phyloP scores from a whole-genome alignment of 768 basidiomycete genomes.

The Xerocomus brunneocitrinus region DNA sequence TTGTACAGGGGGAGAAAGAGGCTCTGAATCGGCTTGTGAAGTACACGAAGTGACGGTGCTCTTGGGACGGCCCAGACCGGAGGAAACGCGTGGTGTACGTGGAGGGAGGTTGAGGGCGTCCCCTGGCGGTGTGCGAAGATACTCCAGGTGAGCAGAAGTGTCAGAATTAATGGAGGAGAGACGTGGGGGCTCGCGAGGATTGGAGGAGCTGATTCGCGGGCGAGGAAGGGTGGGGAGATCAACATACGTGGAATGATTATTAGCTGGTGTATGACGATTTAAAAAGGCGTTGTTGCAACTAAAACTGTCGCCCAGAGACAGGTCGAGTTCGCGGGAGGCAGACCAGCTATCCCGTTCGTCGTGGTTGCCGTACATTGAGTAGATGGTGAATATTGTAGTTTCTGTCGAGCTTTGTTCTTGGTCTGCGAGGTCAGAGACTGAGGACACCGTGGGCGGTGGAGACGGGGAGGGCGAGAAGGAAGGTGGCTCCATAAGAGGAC shows the following conservation, averaged over 20 bases:
- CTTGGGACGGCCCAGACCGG: slow-evolving; percentile 13
- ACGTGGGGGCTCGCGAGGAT: slow-evolving; percentile 21
- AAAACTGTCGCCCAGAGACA: slow-evolving; percentile 31
- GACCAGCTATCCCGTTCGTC: slow-evolving; percentile 44
- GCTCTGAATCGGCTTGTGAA: slow-evolving; percentile 20
- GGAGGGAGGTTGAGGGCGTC: slow-evolving; percentile 23
- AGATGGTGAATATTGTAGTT: slow-evolving; percentile 77
- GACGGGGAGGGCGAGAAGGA: slow-evolving; percentile 30
- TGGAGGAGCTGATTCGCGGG: slow-evolving; percentile 15
- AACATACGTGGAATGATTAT: slow-evolving; percentile 25
- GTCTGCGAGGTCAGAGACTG: slow-evolving; percentile 24
- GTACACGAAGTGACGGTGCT: slow-evolving; percentile 28
- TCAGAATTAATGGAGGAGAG: slow-evolving; percentile 14
- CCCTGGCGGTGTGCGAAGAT: slow-evolving; percentile 14
- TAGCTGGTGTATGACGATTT: slow-evolving; percentile 16
- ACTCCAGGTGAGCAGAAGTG: slow-evolving; percentile 20
- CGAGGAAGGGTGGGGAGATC: slow-evolving; percentile 23
- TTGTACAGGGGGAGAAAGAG: slow-evolving; percentile 13
- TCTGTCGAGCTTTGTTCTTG: slow-evolving; percentile 53
- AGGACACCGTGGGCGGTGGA: slow-evolving; percentile 29
- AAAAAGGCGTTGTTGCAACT: slow-evolving; percentile 32
- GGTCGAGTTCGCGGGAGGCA: slow-evolving; percentile 36
- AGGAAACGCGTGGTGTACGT: slow-evolving; percentile 24
- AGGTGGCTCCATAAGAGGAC: slow-evolving; percentile 36
- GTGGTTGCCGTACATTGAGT: slow-evolving; percentile 81